Percentiles rank a stretch among this genome's conserved stretches.
These are phyloP conservation scores for Termitomyces sp. DNA, from an alignment of 768 basidiomycete species.

Conservation along the genomic window DNA sequence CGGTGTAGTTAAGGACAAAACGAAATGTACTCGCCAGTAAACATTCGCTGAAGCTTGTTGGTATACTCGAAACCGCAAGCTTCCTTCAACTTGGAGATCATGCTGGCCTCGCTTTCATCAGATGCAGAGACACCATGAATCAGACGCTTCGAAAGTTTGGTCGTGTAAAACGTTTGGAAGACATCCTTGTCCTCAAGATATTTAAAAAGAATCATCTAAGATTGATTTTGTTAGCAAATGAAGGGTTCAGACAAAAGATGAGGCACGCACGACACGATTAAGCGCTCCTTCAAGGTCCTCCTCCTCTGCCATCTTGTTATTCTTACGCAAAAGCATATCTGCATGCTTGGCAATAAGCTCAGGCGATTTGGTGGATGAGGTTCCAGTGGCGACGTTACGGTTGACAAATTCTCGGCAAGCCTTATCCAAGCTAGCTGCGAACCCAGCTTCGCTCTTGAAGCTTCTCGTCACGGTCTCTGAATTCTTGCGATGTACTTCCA, in stretches of 20 bases:
- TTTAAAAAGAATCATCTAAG: slow-evolving; percentile 96
- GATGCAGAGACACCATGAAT: slow-evolving; percentile 92
- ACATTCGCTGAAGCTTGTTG: slow-evolving; percentile 97
- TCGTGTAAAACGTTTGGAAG: slow-evolving; percentile 98
- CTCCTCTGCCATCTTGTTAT: slow-evolving; percentile 95
- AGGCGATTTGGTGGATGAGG: slow-evolving; percentile 85
- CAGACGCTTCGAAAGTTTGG: slow-evolving; percentile 91
- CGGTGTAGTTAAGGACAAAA: neutral
- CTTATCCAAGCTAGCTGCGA: slow-evolving; percentile 93
- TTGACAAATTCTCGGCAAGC: slow-evolving; percentile 98
- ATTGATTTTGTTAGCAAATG: slow-evolving; percentile 15
- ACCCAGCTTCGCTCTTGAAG: slow-evolving; percentile 93
- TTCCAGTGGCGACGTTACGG: slow-evolving; percentile 85
- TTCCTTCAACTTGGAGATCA: slow-evolving; percentile 99
- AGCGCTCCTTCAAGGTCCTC: slow-evolving; percentile 88
- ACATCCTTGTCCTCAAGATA: slow-evolving; percentile 99
- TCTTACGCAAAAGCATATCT: slow-evolving; percentile 88
- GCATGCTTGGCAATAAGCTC: slow-evolving; percentile 94
- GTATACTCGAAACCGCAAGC: slow-evolving; percentile 99
- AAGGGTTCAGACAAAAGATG: slow-evolving; percentile 18
- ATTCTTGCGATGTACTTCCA: slow-evolving; percentile 94
- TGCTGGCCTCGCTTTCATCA: slow-evolving; percentile 95
- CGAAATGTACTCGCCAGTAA: slow-evolving; percentile 63
- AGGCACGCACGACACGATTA: slow-evolving; percentile 72
- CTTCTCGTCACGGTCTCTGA: slow-evolving; percentile 86